Evolutionary conservation across 2,329 filamentous ascomycete species (phyloP), one percentile per base, ranked within the genome.

Genomic region (Sporothrix euskadiensis): DNA sequence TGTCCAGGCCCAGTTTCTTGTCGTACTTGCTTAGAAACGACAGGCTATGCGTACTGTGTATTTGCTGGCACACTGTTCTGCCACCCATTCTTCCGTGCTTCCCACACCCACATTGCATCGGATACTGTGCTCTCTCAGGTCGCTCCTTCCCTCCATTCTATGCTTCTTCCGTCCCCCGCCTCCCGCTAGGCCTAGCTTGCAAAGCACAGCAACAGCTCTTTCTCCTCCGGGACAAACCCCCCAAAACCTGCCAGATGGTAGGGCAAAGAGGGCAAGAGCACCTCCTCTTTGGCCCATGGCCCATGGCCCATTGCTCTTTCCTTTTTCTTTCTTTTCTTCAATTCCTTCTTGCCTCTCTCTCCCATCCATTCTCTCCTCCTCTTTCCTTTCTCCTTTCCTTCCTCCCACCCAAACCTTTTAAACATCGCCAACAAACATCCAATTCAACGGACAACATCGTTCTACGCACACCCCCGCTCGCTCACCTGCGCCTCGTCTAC

Each of bases 111-210:
- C 26, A 56, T 52, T 52, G 10, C 49, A 30, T 16, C 35, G 14
- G 35, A 61, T 10, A 44, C 41, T 44, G n/a, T 65, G 39, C 61
- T 41, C 19, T 41, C 61, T 47, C 49, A 39, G 47, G 52, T 70
- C 68, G 49, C 68, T 41, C 49, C n/a, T 44, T 56, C 52, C n/a
- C 39, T 49, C 22, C 54, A 47, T 30, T 71, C 14, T 39, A 32
- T 57, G 16, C 66, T 69, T 47, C 66, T 26, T 57, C 54, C 54
- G 69, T 71, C 22, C 47, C 49, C 69, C 69, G 69, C 69, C 69
- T 71, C 69, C 69, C 69, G 69, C 69, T 71, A 71, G 69, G 39
- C 69, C 69, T 71, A 71, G 69, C 69, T 70, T 10, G 47, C 66
- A 32, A 69, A 16, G 47, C 39, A 26, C 9, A 9, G 61, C 14